Base-by-base conservation (phyloP, 176 grass and related monocot genomes). In the Panicum miliaceum region DNA sequence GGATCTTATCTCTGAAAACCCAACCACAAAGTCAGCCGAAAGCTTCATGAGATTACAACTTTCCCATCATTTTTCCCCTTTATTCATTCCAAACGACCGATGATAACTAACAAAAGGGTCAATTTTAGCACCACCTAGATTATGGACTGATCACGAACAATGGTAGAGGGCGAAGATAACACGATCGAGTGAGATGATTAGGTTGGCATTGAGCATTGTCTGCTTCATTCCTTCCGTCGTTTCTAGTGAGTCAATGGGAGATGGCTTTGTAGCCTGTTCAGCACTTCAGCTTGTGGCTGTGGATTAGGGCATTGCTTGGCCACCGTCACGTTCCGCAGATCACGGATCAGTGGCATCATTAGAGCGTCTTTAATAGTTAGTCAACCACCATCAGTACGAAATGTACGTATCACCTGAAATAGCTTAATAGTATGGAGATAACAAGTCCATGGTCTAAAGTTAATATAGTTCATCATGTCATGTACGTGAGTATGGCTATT, bases 1-100 rank as follows among this genome's bases (percentile, higher is more conserved):
- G 58, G 43, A 67, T 66, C 71, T 76, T 76, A 56, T 76, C 82
- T 56, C 60, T 66, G 60, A 84, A 84, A 32, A 32, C n/a, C n/a
- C 15, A 43, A 66, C 25, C 59, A 19, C 59, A 19, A 53, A 75
- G 34, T 53, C 50, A 65, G 71, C 71, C 45, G 59, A 76, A 84
- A 84, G 71, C 63, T 23, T 76, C 34, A 65, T 29, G 13, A 66
- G 71, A 18, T 22, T 22, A 50, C 40, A 42, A 56, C 82, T 66
- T 84, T 67, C 20, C 23, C 35, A 76, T n/a, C 47, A 76, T 67
- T 84, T 84, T 75, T 27, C 41, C 53, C 43, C 59, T 66, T 75
- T 84, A 64, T 64, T 51, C 75, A 74, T 84, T 75, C 43, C 58
- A 65, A 48, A 71, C 19, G 54, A 65, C 22, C 7, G 29, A 35